Percentiles rank a stretch among this genome's conserved stretches.
phyloP scores from a whole-genome alignment of 495 filamentous ascomycete genomes.

The Aspergillus cavernicola region DNA sequence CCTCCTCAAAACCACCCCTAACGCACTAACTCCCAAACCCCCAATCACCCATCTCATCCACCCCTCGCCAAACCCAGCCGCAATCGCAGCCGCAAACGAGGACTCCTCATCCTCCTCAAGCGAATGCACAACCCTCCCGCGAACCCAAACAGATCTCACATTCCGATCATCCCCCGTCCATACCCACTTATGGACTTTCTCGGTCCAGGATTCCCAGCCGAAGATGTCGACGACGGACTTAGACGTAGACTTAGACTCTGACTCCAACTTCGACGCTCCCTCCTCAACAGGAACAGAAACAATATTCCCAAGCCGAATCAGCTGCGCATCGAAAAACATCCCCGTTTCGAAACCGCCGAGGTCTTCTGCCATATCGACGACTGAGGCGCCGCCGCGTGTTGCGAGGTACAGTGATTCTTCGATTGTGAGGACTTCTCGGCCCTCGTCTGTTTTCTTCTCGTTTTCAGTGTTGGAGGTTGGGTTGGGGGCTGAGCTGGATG shows the following conservation, averaged over 20 bases:
- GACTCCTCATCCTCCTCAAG: slow-evolving; percentile 5
- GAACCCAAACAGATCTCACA: slow-evolving; percentile 75
- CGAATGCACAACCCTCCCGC: slow-evolving; percentile 70
- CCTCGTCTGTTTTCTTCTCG: not conserved
- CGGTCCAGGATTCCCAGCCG: slow-evolving; percentile 77
- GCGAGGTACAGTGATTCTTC: slow-evolving; percentile 86
- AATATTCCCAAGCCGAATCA: slow-evolving; percentile 49
- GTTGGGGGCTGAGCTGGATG: slow-evolving; percentile 5
- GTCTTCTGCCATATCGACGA: slow-evolving; percentile 60
- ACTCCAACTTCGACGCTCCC: too few relatives aligned
- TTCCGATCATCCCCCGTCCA: slow-evolving; percentile 86
- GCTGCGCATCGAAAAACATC: slow-evolving; percentile 80
- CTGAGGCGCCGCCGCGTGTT: slow-evolving; percentile 62
- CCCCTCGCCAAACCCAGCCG: not conserved
- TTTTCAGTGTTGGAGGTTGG: not conserved
- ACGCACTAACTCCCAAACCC: not conserved
- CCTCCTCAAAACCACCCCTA: not conserved
- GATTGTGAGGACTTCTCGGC: slow-evolving; percentile 59
- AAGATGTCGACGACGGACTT: slow-evolving; percentile 65
- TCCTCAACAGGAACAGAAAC: too few relatives aligned
- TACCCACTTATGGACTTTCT: slow-evolving; percentile 82
- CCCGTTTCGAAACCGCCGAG: slow-evolving; percentile 74
- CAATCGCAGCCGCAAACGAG: not conserved
- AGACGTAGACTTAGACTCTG: too few relatives aligned
- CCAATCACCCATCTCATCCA: not conserved